Base-by-base conservation (phyloP, 257 asterid genomes). In the Capsicum pubescens region DNA sequence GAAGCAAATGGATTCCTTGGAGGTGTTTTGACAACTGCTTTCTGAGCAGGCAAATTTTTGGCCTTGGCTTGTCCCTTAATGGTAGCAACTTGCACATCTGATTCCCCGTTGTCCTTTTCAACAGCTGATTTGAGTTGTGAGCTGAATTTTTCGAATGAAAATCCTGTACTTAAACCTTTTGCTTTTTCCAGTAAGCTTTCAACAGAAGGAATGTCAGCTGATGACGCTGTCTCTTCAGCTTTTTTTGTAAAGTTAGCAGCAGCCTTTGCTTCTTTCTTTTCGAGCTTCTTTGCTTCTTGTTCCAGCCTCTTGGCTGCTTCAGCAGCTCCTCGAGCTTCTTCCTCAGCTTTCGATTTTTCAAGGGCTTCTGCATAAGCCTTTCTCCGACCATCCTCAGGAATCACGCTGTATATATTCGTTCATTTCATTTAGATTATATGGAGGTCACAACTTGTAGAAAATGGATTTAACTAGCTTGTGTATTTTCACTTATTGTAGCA, bases 1-100 rank as follows among this genome's bases (percentile, higher is more conserved):
- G 87, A 54, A n/a, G 88, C 26, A 8, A 87, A 82, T 44, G 91
- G 80, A 50, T 72, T 84, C 15, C 76, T 86, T 9, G 89, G 78
- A 14, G 90, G 85, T 5, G 84, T 91, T 82, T 92, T 95, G 64
- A 91, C 84, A 3, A 92, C 91, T 7, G 98, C 98, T 90, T 94
- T 94, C 44, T 90, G 88, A 14, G 95, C 87, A 83, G 97, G 93
- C 86, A 95, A 88, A 16, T 90, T 87, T 17, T 92, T 91, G n/a
- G 99, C 99, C 90, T 89, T 94, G 82, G 97, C 95, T 84, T 87
- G 98, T 46, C 98, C 99, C 87, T 98, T 87, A 17, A 90, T 91
- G 0, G 98, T 94, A 36, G 98, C 99, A 15, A 95, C 81, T 89
- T 87, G 89, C 83, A 89, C 97, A 81, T 94, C 87, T 1, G 93